Percentiles rank a stretch among this genome's conserved stretches.
phyloP scores from a whole-genome alignment of 2,329 filamentous ascomycete species.

The Beauveria pseudobassiana region DNA sequence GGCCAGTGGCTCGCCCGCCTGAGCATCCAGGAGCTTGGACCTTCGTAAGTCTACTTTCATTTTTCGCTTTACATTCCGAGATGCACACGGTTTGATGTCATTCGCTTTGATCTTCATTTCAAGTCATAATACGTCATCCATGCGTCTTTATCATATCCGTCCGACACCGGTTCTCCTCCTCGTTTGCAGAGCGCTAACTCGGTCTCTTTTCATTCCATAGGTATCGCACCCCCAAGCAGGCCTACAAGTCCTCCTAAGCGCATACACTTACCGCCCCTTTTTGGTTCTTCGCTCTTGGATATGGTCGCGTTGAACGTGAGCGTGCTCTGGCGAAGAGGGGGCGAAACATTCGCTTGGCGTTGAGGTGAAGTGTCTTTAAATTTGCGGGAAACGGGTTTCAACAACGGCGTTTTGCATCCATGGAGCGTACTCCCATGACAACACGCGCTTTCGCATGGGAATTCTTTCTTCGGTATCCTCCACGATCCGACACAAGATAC shows the following conservation, averaged over 20 bases:
- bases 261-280: slow-evolving; percentile 10
- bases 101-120: slow-evolving; percentile 7
- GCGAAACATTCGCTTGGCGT: slow-evolving; percentile 28
- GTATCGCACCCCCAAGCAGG: slow-evolving; percentile 76
- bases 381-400: slow-evolving; percentile 41
- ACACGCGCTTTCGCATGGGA: slow-evolving; percentile 4
- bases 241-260: slow-evolving; percentile 48
- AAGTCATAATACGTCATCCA: slow-evolving; percentile 8
- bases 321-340: not conserved
- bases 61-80: slow-evolving; percentile 2
- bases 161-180: not conserved
- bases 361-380: slow-evolving; percentile 24
- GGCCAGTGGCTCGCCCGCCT: slow-evolving; percentile 94
- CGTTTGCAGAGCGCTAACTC: not conserved
- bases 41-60: slow-evolving; percentile 64
- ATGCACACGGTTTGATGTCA: not conserved
- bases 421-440: slow-evolving; percentile 12
- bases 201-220: slow-evolving; percentile 32
- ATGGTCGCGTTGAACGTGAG: slow-evolving; percentile 5
- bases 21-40: slow-evolving; percentile 91
- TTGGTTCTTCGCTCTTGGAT: slow-evolving; percentile 12
- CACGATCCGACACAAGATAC: slow-evolving; percentile 29
- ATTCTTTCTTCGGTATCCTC: slow-evolving; percentile 28
- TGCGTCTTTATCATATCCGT: not conserved
- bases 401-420: slow-evolving; percentile 42